Percentiles rank a stretch among this genome's conserved stretches.
phyloP scores from a whole-genome alignment of 2,329 filamentous ascomycete genomes.

The Penicillium palitans region DNA sequence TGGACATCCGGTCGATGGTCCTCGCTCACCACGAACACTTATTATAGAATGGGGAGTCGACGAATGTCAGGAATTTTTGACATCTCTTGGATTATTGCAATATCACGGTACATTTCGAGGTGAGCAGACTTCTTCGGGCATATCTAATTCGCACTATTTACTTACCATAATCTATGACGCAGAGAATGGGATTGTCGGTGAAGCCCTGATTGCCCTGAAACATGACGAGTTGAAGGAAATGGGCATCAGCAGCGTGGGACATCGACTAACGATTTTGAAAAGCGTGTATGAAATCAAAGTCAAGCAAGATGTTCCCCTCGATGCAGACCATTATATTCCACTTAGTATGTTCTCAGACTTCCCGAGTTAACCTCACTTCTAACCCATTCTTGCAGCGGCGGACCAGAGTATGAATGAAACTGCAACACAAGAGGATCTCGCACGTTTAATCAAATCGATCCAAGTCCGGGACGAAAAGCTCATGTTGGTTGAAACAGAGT shows the following conservation, averaged over 20 bases:
- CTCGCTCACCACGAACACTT: constrained; percentile 55
- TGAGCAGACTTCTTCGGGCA: constrained; percentile 49
- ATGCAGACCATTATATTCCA: constrained; percentile 90
- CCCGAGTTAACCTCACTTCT: constrained; percentile 11
- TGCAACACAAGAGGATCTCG: constrained; percentile 90
- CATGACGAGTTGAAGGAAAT: constrained; percentile 95
- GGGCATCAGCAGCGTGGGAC: constrained; percentile 88
- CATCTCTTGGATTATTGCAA: constrained; percentile 74
- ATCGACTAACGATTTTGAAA: constrained; percentile 91
- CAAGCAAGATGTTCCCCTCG: constrained; percentile 85
- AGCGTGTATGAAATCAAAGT: constrained; percentile 96
- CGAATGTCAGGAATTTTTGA: constrained; percentile 87
- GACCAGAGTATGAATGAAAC: constrained; percentile 85
- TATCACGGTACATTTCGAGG: constrained; percentile 82
- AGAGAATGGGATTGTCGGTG: constrained; percentile 95
- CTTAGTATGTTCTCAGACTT: constrained; percentile 63
- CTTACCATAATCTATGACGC: constrained; percentile 14
- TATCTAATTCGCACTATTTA: not conserved
- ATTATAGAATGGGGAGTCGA: constrained; percentile 69
- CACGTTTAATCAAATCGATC: constrained; percentile 84
- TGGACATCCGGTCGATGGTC: constrained; percentile 53
- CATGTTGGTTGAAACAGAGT: constrained; percentile 75
- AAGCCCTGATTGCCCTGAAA: constrained; percentile 81
- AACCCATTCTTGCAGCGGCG: constrained; percentile 62
- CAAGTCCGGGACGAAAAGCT: constrained; percentile 89